Base-by-base conservation (phyloP, 148 eudicot species). In the Tetragonia tetragonoides region DNA sequence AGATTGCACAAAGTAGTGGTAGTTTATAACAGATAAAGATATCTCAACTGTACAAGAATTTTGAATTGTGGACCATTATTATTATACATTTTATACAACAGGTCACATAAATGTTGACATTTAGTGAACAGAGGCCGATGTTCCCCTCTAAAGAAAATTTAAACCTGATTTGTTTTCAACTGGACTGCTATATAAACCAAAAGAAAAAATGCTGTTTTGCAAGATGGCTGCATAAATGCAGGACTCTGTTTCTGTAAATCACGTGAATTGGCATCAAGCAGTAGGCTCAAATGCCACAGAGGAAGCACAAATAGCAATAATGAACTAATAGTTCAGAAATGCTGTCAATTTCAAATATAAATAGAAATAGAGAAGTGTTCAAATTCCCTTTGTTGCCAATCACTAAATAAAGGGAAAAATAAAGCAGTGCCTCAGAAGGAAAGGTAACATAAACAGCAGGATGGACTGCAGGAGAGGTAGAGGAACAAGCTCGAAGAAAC, bases 1-100 rank as follows among this genome's bases (percentile, higher is more conserved):
- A 57, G 61, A 75, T 75, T 75, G 66, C 41, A 46, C 47, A 42
- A 64, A 17, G 57, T 64, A 24, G 56, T 24, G 59, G 37, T 69
- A 61, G 16, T 57, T 74, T 56, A 56, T 56, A 16, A 56, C 53
- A 49, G 53, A 49, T 49, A 49, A 49, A 18, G 60, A 56, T 20
- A 18, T 3, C 3, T 56, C 17, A 56, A 3, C 60, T 15, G 60
- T 56, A 7, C 12, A 17, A 3, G n/a, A 56, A 15, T 11, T 56
- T n/a, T 15, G 8, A 5, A 10, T 49, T 56, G 17, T 56, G 17
- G 60, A 56, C 4, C 16, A 56, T 6, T 56, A 56, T 15, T 18
- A 3, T n/a, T 7, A 16, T 15, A 56, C 51, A 6, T 10, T 20
- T 17, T 18, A 0, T 57, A 23, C 37, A 28, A 28, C 34, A 63